Conservation (phyloP, 148 eudicot genomes). For the Dysphania ambrosioides region DNA sequence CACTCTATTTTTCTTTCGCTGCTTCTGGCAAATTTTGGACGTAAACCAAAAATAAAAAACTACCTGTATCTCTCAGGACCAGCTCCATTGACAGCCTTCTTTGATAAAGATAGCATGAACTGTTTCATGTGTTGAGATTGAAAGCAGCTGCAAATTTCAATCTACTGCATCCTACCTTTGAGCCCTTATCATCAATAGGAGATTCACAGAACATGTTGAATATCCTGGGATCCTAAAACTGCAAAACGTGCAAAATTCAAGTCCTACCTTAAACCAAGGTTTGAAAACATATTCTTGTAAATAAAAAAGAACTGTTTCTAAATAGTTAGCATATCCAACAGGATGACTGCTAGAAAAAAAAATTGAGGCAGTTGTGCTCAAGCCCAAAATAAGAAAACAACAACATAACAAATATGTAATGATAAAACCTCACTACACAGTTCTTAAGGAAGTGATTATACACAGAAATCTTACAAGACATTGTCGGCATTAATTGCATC, state of each 20-base stretch:
- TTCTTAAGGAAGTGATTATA: background rate
- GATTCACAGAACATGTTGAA: background rate
- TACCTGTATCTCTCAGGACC: background rate
- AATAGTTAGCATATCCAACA: too few relatives aligned
- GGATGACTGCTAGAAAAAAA: background rate
- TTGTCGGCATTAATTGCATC: background rate
- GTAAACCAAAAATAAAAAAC: too few relatives aligned
- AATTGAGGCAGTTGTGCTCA: background rate
- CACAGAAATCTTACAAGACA: background rate
- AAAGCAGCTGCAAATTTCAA: background rate
- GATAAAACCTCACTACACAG: background rate
- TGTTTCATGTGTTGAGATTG: background rate
- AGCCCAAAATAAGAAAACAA: background rate
- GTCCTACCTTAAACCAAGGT: too few relatives aligned
- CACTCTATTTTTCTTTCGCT: background rate
- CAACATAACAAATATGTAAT: background rate
- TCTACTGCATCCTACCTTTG: background rate
- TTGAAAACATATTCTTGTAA: background rate
- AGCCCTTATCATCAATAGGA: background rate
- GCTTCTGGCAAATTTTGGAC: background rate
- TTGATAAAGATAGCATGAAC: background rate
- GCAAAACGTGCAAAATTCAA: background rate
- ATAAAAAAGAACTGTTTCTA: background rate
- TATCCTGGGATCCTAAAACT: too few relatives aligned
- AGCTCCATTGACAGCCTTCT: background rate